These are phyloP conservation scores for Cystoderma amianthinum DNA, from an alignment of 768 basidiomycete species.

Conservation along the genomic window DNA sequence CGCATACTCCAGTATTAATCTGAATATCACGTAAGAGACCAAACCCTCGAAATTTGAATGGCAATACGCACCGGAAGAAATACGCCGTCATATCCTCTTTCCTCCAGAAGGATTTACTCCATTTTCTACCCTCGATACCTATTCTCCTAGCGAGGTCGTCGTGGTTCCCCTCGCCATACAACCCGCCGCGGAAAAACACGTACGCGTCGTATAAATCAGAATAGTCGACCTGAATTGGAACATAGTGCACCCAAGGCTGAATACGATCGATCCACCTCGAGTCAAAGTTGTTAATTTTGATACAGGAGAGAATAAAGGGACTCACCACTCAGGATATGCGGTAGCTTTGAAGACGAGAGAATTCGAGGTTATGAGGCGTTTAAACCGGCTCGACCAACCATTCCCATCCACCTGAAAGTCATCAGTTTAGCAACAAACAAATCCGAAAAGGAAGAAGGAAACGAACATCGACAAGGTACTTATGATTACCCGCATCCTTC, in stretches of 20 bases:
- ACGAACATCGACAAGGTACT: conserved; percentile 51
- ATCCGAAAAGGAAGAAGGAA: background rate
- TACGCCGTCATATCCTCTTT: conserved; percentile 48
- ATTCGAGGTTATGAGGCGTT: conserved; percentile 49
- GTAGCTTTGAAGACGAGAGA: conserved; percentile 61
- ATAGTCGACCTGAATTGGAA: conserved; percentile 54
- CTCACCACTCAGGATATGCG: conserved; percentile 62
- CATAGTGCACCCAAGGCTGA: conserved; percentile 65
- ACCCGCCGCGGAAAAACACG: conserved; percentile 57
- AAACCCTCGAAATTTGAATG: background rate
- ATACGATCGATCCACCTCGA: conserved; percentile 45
- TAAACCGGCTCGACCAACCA: conserved; percentile 61
- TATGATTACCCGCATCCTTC: conserved; percentile 40
- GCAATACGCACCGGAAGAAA: conserved; percentile 29
- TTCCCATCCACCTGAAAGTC: conserved; percentile 42
- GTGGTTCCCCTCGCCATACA: conserved; percentile 42
- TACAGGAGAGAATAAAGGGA: background rate
- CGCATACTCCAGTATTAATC: conserved; percentile 42
- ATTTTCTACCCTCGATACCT: conserved; percentile 39
- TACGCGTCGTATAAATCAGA: conserved; percentile 59
- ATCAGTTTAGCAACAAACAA: background rate
- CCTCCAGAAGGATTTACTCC: conserved; percentile 48
- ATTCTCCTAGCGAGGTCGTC: conserved; percentile 50
- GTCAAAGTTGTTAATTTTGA: background rate
- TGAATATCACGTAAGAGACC: background rate